phyloP scores from a whole-genome alignment of 2,329 filamentous ascomycete genomes.

The Xylariaceae sp. region DNA sequence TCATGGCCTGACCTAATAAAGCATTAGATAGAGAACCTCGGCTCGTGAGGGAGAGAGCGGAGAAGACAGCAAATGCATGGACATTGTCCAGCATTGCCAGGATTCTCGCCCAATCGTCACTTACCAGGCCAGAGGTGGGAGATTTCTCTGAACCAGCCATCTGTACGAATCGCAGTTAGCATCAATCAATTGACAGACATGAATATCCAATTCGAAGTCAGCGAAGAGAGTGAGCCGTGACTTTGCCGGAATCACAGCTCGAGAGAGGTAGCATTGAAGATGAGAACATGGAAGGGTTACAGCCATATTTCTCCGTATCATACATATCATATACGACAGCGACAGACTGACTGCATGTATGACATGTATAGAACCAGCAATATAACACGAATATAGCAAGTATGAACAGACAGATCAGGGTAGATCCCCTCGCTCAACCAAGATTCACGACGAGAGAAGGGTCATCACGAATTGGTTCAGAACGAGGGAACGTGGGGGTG shows the following conservation, averaged over 20 bases:
- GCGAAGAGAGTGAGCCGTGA: neutral
- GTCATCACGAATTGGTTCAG: neutral
- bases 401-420: too few species aligned
- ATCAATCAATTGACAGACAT: neutral
- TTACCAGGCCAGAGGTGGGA: constrained; percentile 91
- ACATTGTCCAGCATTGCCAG: neutral
- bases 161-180: constrained; percentile 41
- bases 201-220: neutral
- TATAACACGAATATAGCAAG: too few species aligned
- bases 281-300: neutral
- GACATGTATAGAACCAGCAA: too few species aligned
- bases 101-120: constrained; percentile 21
- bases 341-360: too few species aligned
- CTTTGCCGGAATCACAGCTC: too few species aligned
- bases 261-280: neutral
- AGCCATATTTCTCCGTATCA: neutral
- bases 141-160: constrained; percentile 99
- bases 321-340: too few species aligned
- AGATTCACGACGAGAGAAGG: too few species aligned
- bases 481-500: neutral
- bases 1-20: constrained; percentile 86
- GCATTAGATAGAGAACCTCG: constrained; percentile 5
- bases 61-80: neutral
- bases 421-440: neutral
- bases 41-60: neutral